These are phyloP conservation scores for Amanita exitialis DNA, from an alignment of 768 basidiomycete species.

Conservation along the genomic window DNA sequence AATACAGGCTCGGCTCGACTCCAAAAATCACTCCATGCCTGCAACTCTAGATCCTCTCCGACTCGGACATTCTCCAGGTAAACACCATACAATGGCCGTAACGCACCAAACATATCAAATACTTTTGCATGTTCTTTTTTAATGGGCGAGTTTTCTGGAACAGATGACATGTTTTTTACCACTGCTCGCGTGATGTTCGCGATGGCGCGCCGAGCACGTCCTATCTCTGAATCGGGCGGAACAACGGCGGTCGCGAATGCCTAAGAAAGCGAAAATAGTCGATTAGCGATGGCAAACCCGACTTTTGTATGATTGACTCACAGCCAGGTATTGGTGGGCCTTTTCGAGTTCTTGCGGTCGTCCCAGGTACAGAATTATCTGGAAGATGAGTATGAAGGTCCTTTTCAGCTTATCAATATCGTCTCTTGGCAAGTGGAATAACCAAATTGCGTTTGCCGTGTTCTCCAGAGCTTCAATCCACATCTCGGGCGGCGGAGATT, in stretches of 20 bases:
- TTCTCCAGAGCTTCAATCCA: slow-evolving; percentile 17
- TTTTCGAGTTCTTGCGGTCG: slow-evolving; percentile 10
- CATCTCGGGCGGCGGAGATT: background rate
- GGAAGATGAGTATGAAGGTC: slow-evolving; percentile 16
- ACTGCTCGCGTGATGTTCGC: slow-evolving; percentile 12
- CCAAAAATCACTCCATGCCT: slow-evolving; percentile 16
- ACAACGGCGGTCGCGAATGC: slow-evolving; percentile 16
- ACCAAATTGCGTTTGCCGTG: slow-evolving; percentile 15
- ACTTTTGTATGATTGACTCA: slow-evolving; percentile 5
- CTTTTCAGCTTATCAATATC: slow-evolving; percentile 11
- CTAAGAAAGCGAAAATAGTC: slow-evolving; percentile 4
- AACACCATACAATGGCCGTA: slow-evolving; percentile 14
- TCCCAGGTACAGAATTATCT: slow-evolving; percentile 17
- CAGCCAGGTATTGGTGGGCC: slow-evolving; percentile 14
- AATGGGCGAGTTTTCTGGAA: slow-evolving; percentile 12
- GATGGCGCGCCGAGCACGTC: slow-evolving; percentile 15
- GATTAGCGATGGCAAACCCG: background rate
- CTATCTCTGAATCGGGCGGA: slow-evolving; percentile 16
- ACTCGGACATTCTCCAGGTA: slow-evolving; percentile 9
- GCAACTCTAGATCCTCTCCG: background rate
- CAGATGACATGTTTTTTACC: slow-evolving; percentile 13
- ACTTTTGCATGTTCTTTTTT: slow-evolving; percentile 13
- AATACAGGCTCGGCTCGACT: slow-evolving; percentile 15
- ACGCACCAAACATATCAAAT: slow-evolving; percentile 16
- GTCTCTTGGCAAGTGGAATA: slow-evolving; percentile 10